phyloP scores from a whole-genome alignment of 1,284 basidiomycete species.

The Xerocomus tenax region DNA sequence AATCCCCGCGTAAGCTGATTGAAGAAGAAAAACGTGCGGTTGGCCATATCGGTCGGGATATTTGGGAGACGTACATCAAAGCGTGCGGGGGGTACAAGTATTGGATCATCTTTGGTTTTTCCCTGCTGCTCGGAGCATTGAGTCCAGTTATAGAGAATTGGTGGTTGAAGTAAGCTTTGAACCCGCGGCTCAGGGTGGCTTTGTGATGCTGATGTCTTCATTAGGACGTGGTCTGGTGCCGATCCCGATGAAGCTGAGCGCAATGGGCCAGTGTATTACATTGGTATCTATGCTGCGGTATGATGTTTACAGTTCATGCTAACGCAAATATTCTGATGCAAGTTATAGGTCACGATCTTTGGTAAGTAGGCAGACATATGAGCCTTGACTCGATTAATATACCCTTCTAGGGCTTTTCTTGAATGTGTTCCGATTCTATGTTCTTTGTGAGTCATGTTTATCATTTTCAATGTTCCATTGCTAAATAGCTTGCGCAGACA shows the following conservation, averaged over 20 bases:
- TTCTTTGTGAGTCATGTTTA: conserved; percentile 44
- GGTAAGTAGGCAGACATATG: conserved; percentile 24
- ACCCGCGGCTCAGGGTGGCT: neutral
- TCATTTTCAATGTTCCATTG: neutral
- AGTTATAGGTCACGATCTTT: conserved; percentile 34
- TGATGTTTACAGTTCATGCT: conserved; percentile 16
- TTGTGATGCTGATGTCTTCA: conserved; percentile 9
- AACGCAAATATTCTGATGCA: conserved; percentile 6
- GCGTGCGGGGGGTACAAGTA: conserved; percentile 61
- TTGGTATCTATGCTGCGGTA: conserved; percentile 66
- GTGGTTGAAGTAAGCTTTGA: conserved; percentile 58
- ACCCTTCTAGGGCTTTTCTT: conserved; percentile 48
- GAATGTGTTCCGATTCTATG: conserved; percentile 57
- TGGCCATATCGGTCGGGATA: conserved; percentile 67
- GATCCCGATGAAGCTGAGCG: conserved; percentile 32
- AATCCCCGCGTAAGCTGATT: conserved; percentile 73
- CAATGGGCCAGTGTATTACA: conserved; percentile 62
- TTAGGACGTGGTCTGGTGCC: conserved; percentile 59
- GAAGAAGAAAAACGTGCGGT: conserved; percentile 87
- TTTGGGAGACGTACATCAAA: conserved; percentile 75
- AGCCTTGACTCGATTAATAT: conserved; percentile 6
- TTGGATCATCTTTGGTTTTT: conserved; percentile 61
- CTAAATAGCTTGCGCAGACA: conserved; percentile 35
- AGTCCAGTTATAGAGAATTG: conserved; percentile 76
- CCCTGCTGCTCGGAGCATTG: conserved; percentile 57